Evolutionary conservation across 2,329 filamentous ascomycete genomes (phyloP).

Genomic region (Colletotrichum graminicola): DNA sequence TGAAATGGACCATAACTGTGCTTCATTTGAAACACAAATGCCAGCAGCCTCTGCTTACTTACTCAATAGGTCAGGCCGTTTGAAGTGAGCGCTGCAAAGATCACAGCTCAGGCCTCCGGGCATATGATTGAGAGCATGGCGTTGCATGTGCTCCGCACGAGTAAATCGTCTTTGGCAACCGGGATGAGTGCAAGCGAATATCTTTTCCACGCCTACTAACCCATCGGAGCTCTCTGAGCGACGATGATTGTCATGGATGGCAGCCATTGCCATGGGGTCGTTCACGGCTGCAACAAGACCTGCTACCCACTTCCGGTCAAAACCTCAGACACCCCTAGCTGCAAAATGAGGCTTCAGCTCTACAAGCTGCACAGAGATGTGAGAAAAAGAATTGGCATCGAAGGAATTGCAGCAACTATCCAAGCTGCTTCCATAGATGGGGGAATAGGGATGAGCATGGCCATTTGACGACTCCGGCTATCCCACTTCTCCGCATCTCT

Average conservation of each 20-base stretch:
- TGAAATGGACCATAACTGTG: background rate
- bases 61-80: slow-evolving; percentile 65
- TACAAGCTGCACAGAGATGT: background rate
- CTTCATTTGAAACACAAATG: background rate
- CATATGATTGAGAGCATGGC: slow-evolving; percentile 69
- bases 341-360: background rate
- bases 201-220: slow-evolving; percentile 27
- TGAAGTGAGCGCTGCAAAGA: slow-evolving; percentile 71
- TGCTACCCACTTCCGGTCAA: slow-evolving; percentile 21
- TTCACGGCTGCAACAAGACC: slow-evolving; percentile 8
- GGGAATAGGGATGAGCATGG: slow-evolving; percentile 35
- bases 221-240: slow-evolving; percentile 32
- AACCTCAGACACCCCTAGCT: background rate
- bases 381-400: background rate
- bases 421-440: slow-evolving; percentile 26
- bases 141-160: slow-evolving; percentile 68
- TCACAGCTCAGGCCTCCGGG: slow-evolving; percentile 66
- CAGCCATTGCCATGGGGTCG: background rate
- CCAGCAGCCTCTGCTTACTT: slow-evolving; percentile 15
- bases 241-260: slow-evolving; percentile 14
- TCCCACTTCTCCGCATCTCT: slow-evolving; percentile 32
- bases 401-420: background rate
- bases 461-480: background rate
- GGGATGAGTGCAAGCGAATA: slow-evolving; percentile 54
- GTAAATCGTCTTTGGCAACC: slow-evolving; percentile 67